phyloP scores from a whole-genome alignment of 2,329 filamentous ascomycete species.

The Sporothrix pallida region DNA sequence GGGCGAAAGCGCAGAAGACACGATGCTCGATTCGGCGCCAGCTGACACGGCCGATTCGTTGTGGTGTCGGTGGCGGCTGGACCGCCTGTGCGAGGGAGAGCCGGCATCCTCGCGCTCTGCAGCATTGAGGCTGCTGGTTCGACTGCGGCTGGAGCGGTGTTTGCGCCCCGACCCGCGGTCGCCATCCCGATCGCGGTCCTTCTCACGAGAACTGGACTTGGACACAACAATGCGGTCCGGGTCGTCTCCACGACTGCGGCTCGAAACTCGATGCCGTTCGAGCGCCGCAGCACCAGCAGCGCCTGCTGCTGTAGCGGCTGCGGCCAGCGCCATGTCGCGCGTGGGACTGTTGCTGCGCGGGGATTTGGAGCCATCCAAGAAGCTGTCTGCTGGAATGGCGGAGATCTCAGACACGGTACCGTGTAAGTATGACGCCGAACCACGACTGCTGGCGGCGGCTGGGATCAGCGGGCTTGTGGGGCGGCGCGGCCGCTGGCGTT shows the following conservation, averaged over 20 bases:
- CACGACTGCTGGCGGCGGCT: conserved; percentile 63
- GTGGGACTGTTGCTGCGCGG: conserved; percentile 52
- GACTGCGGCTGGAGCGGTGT: conserved; percentile 55
- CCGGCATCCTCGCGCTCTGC: conserved; percentile 57
- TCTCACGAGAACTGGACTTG: conserved; percentile 37
- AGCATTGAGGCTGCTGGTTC: conserved; percentile 52
- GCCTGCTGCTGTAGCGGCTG: conserved; percentile 48
- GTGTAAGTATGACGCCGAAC: conserved; percentile 64
- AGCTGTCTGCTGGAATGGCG: conserved; percentile 68
- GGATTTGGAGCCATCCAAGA: conserved; percentile 63
- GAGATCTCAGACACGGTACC: conserved; percentile 84
- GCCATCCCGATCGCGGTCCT: conserved; percentile 26
- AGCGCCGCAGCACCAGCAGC: conserved; percentile 52
- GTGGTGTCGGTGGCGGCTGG: conserved; percentile 57
- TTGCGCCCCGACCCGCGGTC: conserved; percentile 55
- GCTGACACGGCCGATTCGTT: conserved; percentile 59
- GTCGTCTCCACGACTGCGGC: conserved; percentile 48
- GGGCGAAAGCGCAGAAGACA: conserved; percentile 60
- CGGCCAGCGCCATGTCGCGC: conserved; percentile 49
- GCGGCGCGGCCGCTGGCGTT: conserved; percentile 56
- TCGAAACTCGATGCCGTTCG: conserved; percentile 44
- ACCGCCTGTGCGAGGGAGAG: conserved; percentile 54
- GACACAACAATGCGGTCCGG: conserved; percentile 49
- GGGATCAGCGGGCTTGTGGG: conserved; percentile 72
- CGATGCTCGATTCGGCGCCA: conserved; percentile 58